Evolutionary conservation across 495 filamentous ascomycete species (phyloP).

Genomic region (Aspergillus sclerotioniger): DNA sequence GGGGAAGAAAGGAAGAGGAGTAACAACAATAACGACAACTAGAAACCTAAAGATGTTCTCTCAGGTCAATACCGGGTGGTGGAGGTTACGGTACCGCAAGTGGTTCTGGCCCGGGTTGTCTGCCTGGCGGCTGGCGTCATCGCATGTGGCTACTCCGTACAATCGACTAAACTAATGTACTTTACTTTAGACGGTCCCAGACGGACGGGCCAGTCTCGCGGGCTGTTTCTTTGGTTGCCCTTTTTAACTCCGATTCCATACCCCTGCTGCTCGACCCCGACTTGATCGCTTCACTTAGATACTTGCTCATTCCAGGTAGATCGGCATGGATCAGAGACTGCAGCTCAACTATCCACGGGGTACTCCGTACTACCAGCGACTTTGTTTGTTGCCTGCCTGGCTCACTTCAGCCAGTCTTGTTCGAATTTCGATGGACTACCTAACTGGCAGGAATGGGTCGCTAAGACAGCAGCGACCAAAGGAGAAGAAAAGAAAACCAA

Average conservation of each 20-base stretch:
- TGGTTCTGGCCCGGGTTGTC: conserved; percentile 7
- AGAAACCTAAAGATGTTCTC: neutral
- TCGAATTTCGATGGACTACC: neutral
- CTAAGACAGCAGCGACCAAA: conserved; percentile 5
- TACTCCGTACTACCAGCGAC: no score
- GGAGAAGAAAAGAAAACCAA: conserved; percentile 7
- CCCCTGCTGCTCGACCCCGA: conserved; percentile 1
- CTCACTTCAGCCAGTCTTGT: neutral
- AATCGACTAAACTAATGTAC: no score
- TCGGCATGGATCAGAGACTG: conserved; percentile 9
- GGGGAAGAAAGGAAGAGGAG: conserved; percentile 1
- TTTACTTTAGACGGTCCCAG: neutral
- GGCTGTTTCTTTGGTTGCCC: conserved; percentile 2
- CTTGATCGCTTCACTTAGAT: conserved; percentile 2
- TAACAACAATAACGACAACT: no score
- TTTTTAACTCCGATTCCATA: neutral
- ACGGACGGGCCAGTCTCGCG: neutral
- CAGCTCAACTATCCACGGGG: conserved; percentile 1
- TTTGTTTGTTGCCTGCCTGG: neutral
- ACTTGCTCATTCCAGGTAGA: neutral
- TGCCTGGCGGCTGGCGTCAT: conserved; percentile 13
- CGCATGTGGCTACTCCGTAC: conserved; percentile 4
- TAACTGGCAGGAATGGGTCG: neutral
- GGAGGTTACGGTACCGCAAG: conserved; percentile 2
- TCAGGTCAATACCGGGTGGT: neutral